Conservation (phyloP, 2,329 filamentous ascomycete genomes). For the Aspergillus sp. region DNA sequence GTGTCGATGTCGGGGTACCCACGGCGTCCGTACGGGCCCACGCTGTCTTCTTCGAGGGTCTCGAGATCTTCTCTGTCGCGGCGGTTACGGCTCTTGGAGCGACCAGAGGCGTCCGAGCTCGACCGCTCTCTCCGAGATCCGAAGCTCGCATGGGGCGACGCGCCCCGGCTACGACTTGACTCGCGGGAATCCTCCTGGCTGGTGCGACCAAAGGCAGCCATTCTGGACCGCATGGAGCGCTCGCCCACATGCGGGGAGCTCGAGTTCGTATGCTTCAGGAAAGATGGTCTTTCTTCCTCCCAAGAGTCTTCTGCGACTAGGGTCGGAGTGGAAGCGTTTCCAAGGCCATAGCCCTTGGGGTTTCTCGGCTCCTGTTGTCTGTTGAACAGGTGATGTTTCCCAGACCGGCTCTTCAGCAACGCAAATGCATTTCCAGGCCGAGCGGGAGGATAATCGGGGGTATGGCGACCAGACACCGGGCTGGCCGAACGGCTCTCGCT, state of each 20-base stretch:
- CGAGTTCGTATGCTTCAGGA: conserved; percentile 36
- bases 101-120: conserved; percentile 53
- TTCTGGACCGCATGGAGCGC: conserved; percentile 26
- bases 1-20: conserved; percentile 25
- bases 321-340: conserved; percentile 37
- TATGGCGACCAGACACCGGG: conserved; percentile 36
- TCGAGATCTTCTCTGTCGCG: conserved; percentile 57
- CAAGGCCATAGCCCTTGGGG: conserved; percentile 43
- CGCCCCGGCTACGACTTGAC: conserved; percentile 34
- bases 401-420: conserved; percentile 43
- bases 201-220: conserved; percentile 25
- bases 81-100: conserved; percentile 54
- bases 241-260: conserved; percentile 38
- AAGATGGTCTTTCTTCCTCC: conserved; percentile 34
- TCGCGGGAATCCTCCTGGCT: conserved; percentile 37
- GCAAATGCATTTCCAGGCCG: conserved; percentile 45
- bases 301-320: conserved; percentile 34
- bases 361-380: conserved; percentile 35
- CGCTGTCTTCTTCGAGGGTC: conserved; percentile 49
- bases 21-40: conserved; percentile 28
- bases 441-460: conserved; percentile 30
- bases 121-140: conserved; percentile 52
- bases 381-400: conserved; percentile 29
- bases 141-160: conserved; percentile 39
- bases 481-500: conserved; percentile 44